A percentile compares a stretch with the other conserved stretches of the same genome.
These are phyloP conservation scores for Gymnopilus junonius DNA, from an alignment of 768 basidiomycete species.

Conservation along the genomic window DNA sequence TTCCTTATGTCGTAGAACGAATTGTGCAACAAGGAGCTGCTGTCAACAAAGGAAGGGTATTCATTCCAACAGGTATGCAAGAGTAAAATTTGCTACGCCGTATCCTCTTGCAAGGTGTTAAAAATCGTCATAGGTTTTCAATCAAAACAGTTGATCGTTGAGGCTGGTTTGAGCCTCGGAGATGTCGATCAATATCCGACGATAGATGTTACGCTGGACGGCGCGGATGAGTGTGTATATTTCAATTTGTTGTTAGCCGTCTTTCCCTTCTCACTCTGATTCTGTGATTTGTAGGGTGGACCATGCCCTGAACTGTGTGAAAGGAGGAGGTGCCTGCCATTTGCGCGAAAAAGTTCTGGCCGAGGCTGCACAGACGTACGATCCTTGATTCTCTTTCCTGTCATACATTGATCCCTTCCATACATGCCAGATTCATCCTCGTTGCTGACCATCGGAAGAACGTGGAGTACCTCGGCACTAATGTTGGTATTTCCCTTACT, in stretches of 20 bases:
- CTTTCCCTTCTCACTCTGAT: background rate
- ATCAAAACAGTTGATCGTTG: slow-evolving; percentile 92
- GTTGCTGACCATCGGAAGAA: slow-evolving; percentile 98
- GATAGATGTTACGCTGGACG: slow-evolving; percentile 97
- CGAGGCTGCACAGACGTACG: slow-evolving; percentile 88
- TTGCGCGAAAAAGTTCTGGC: slow-evolving; percentile 97
- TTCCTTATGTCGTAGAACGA: slow-evolving; percentile 95
- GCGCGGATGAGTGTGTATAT: slow-evolving; percentile 88
- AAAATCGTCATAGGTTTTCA: slow-evolving; percentile 72
- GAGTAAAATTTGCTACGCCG: background rate
- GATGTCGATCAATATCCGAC: slow-evolving; percentile 88
- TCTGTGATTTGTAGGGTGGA: slow-evolving; percentile 67
- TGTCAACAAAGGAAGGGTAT: slow-evolving; percentile 80
- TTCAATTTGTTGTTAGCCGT: background rate
- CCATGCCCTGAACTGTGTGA: slow-evolving; percentile 86
- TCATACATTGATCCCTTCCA: slow-evolving; percentile 1
- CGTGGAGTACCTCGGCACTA: slow-evolving; percentile 77
- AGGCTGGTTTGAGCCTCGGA: slow-evolving; percentile 74
- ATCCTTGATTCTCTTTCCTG: slow-evolving; percentile 9
- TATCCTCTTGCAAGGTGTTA: background rate
- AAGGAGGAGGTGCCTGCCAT: slow-evolving; percentile 97
- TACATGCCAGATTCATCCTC: slow-evolving; percentile 67
- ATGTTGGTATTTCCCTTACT: slow-evolving; percentile 49
- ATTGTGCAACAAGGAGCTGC: slow-evolving; percentile 83
- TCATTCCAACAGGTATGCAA: slow-evolving; percentile 83